These are phyloP conservation scores for Ceratobasidium sp. DNA, from an alignment of 1,284 basidiomycete genomes.

Conservation along the genomic window DNA sequence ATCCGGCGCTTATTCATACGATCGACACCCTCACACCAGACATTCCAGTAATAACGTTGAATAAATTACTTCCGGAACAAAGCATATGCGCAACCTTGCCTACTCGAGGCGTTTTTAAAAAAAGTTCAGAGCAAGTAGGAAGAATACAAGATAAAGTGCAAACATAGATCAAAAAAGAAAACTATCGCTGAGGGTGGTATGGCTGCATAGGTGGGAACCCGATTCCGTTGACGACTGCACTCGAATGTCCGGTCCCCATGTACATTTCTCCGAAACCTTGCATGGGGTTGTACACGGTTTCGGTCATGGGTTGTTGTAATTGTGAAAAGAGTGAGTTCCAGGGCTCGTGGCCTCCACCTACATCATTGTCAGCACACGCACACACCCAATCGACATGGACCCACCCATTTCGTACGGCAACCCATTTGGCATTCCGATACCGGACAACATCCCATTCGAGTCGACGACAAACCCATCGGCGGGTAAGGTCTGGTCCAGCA, in stretches of 20 bases:
- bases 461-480: conserved; percentile 26
- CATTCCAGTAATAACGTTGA: neutral
- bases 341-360: conserved; percentile 13
- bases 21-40: neutral
- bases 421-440: conserved; percentile 11
- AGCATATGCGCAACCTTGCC: too few species aligned
- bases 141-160: neutral
- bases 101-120: neutral
- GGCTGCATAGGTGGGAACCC: conserved; percentile 29
- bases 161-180: neutral
- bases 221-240: conserved; percentile 1
- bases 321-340: conserved; percentile 17
- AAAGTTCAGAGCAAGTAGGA: neutral
- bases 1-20: neutral
- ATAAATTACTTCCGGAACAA: neutral
- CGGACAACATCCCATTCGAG: conserved; percentile 13
- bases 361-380: neutral
- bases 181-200: conserved; percentile 5
- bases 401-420: conserved; percentile 6
- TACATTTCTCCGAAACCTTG: conserved; percentile 4
- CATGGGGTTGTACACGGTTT: conserved; percentile 13
- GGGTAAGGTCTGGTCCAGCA: conserved; percentile 58
- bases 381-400: neutral
- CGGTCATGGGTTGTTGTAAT: conserved; percentile 2
- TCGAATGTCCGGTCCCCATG: neutral